Base-by-base conservation (phyloP, 1,284 basidiomycete species). In the Coniferiporia weirii region DNA sequence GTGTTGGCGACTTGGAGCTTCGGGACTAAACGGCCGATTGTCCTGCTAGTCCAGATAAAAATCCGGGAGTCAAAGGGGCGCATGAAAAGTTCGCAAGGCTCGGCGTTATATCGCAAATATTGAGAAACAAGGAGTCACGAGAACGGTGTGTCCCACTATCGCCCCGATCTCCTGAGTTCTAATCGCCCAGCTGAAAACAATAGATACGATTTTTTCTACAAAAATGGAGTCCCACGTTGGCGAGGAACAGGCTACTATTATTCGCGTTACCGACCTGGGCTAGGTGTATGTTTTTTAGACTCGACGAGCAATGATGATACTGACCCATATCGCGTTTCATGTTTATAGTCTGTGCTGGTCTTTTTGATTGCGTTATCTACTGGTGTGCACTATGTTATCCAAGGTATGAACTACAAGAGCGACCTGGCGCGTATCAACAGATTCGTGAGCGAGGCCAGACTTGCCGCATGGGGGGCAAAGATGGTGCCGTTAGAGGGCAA, bases 241-340 rank as follows among this genome's bases (percentile, higher is more conserved):
- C 79, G 91, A 66, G 92, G 88, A 13, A 91, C 86, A 22, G 85
- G 84, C 50, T 96, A 97, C 72, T 96, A 95, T 72, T 97, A 97
- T 73, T 84, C 90, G 38, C 86, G 95, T 61, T 98, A 90, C 79
- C 83, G 95, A 47, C 95, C 95, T 19, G 93, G 94, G 46, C 79
- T 98, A 64, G 83, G 84, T 61, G 88, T 89, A 66, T 63, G 85
- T 69, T 15, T 32, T 56, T 54, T 7, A 32, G 46, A 48, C 27
- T 36, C 40, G 1, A 40, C 43, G 52, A 13, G 38, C 8, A 46
- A 3, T 56, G 20, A 27, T 8, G 1, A 40, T 46, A 20, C 20
- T 45, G 43, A 43, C 10, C 52, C 12, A 32, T 47, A 43, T 17
- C 8, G n/a, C 20, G 22, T n/a, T 27, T 17, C 34, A 40, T n/a